Percentiles rank a stretch among this genome's conserved stretches.
Conservation (phyloP, 257 asterid species). For the Fraxinus pennsylvanica region DNA sequence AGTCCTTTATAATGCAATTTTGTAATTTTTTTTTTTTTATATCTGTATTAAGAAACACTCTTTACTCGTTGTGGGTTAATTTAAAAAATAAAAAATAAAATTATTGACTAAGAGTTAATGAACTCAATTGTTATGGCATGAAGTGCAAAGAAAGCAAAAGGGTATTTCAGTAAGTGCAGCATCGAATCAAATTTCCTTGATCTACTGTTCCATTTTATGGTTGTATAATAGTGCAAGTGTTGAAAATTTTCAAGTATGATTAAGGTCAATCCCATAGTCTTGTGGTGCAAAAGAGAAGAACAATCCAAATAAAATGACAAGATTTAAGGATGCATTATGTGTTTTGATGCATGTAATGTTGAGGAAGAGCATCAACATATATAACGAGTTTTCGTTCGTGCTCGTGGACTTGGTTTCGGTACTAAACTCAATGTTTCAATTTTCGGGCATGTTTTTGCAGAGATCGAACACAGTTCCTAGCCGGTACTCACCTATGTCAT, state of each 20-base stretch:
- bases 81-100: too few species aligned
- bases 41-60: too few species aligned
- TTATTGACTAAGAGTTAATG: too few species aligned
- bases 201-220: neutral
- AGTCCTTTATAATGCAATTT: too few species aligned
- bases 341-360: constrained; percentile 33
- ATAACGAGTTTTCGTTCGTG: constrained; percentile 23
- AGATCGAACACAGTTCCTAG: constrained; percentile 1
- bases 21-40: neutral
- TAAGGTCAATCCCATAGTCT: neutral
- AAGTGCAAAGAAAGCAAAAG: constrained; percentile 9
- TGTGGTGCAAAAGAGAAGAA: neutral
- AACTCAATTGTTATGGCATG: constrained; percentile 2
- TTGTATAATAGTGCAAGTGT: too few species aligned
- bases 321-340: constrained; percentile 27
- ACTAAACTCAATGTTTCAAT: constrained; percentile 24
- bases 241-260: neutral
- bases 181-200: neutral
- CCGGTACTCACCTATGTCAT: constrained; percentile 25
- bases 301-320: constrained; percentile 18
- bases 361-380: constrained; percentile 33
- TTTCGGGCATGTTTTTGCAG: constrained; percentile 29
- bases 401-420: constrained; percentile 28
- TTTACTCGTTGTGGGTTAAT: neutral
- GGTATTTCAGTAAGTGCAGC: constrained; percentile 26